Evolutionary conservation across 2,329 filamentous ascomycete genomes (phyloP).

Genomic region (Colletotrichum plurivorum): DNA sequence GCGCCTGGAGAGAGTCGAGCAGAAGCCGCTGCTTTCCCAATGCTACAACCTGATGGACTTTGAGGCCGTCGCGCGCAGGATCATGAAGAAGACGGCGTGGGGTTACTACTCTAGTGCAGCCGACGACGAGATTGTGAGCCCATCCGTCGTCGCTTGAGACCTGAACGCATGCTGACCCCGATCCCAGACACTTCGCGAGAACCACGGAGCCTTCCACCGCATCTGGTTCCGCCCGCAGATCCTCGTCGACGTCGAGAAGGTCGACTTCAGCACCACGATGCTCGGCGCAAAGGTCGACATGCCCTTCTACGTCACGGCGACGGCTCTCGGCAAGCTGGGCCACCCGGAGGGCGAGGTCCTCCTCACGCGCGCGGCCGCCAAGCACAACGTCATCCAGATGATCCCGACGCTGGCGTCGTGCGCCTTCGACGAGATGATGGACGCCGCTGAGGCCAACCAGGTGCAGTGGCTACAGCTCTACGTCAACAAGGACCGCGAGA

Average conservation of each 20-base stretch:
- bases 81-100: conserved; percentile 98
- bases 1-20: conserved; percentile 79
- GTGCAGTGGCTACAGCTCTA: conserved; percentile 98
- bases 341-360: conserved; percentile 95
- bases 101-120: conserved; percentile 97
- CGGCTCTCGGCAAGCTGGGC: conserved; percentile 94
- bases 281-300: conserved; percentile 87
- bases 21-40: conserved; percentile 85
- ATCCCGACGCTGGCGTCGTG: conserved; percentile 97
- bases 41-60: conserved; percentile 98
- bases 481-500: conserved; percentile 94
- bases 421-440: conserved; percentile 96
- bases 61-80: conserved; percentile 87
- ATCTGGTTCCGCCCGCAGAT: conserved; percentile 96
- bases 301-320: conserved; percentile 97
- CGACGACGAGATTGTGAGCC: conserved; percentile 85
- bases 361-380: conserved; percentile 85
- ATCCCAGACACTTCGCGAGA: conserved; percentile 88
- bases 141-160: neutral
- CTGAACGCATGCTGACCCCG: conserved; percentile 41
- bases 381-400: conserved; percentile 96
- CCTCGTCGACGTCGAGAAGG: conserved; percentile 88
- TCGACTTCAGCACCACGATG: conserved; percentile 94
- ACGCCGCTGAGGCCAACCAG: conserved; percentile 84
- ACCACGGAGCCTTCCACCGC: conserved; percentile 95